Conservation (phyloP, 2,329 filamentous ascomycete genomes). For the Iodosphaeria phyllophila region DNA sequence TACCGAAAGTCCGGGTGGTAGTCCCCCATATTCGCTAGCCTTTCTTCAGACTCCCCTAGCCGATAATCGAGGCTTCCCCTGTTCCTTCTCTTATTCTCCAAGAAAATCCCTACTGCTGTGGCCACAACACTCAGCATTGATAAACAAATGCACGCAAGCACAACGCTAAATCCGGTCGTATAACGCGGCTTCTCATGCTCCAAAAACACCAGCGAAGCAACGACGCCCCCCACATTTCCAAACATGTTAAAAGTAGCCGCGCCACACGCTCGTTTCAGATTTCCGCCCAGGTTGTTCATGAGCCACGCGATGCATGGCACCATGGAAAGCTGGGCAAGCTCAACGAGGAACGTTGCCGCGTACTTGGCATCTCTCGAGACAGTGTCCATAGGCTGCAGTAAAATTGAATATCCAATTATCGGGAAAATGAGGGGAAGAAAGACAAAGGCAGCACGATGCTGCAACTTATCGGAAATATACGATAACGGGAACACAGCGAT, state of each 20-base stretch:
- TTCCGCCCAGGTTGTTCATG: constrained; percentile 30
- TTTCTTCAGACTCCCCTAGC: constrained; percentile 15
- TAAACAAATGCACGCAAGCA: constrained; percentile 15
- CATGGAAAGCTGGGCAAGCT: constrained; percentile 14
- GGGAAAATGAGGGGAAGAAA: constrained; percentile 10
- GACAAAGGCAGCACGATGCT: constrained; percentile 17
- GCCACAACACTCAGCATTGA: constrained; percentile 15
- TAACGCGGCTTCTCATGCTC: constrained; percentile 15
- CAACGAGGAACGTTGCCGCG: constrained; percentile 17
- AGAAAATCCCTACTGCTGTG: constrained; percentile 19
- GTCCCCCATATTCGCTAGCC: constrained; percentile 29
- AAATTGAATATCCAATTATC: constrained; percentile 15
- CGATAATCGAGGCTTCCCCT: constrained; percentile 24
- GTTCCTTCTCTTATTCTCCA: constrained; percentile 25
- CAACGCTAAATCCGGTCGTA: constrained; percentile 16
- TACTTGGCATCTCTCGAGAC: constrained; percentile 14
- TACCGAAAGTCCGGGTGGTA: constrained; percentile 30
- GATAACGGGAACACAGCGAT: constrained; percentile 13
- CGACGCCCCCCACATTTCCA: constrained; percentile 23
- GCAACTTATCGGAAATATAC: constrained; percentile 14
- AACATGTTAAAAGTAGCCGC: constrained; percentile 28
- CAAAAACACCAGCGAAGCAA: constrained; percentile 17
- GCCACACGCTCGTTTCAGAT: constrained; percentile 30
- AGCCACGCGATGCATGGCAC: constrained; percentile 26
- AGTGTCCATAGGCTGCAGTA: constrained; percentile 11